phyloP scores from a whole-genome alignment of 345 rosid species.

The Eucalyptus marginata region DNA sequence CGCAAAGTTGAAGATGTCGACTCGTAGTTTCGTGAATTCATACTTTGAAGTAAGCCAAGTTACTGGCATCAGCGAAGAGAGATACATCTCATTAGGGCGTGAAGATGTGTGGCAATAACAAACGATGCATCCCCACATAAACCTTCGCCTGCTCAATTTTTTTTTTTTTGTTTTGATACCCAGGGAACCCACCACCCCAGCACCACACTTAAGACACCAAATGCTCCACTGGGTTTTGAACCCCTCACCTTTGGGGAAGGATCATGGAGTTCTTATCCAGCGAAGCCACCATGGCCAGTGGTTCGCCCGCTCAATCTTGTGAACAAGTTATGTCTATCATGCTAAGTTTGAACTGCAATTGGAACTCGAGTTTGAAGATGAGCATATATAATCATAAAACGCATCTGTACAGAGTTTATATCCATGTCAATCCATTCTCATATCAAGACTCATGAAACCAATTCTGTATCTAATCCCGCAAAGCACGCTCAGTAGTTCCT shows the following conservation, averaged over 20 bases:
- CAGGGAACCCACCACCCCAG: too few species aligned
- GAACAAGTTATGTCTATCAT: background rate
- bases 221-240: too few species aligned
- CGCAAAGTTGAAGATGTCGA: background rate
- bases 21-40: background rate
- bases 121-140: too few species aligned
- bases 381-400: background rate
- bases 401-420: background rate
- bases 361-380: accelerated
- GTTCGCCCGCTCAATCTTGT: too few species aligned
- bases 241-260: too few species aligned
- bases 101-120: too few species aligned
- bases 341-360: background rate
- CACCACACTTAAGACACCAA: too few species aligned
- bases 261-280: too few species aligned
- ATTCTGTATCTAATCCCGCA: background rate
- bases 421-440: background rate
- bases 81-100: background rate
- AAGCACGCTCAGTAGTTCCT: background rate
- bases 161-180: too few species aligned
- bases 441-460: background rate
- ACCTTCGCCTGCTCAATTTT: too few species aligned
- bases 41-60: background rate
- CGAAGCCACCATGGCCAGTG: too few species aligned
- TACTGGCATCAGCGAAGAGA: background rate